These are phyloP conservation scores for Thozetella sp. DNA, from an alignment of 495 filamentous ascomycete genomes.

Conservation along the genomic window DNA sequence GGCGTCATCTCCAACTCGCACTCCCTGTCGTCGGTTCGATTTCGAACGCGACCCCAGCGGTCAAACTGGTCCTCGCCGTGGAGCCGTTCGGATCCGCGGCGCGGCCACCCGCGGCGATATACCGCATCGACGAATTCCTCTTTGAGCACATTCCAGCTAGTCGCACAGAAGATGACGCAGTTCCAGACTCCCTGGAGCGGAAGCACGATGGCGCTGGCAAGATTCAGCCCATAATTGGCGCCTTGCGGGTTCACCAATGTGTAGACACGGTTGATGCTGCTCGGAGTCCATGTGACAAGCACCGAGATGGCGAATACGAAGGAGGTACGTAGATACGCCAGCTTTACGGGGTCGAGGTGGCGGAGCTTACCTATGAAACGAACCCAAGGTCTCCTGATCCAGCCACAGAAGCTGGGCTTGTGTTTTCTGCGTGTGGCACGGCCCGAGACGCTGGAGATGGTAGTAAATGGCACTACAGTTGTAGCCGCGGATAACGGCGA, in stretches of 20 bases:
- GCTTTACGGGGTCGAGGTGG: conserved; percentile 61
- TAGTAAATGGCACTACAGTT: conserved; percentile 14
- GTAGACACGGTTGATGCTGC: conserved; percentile 76
- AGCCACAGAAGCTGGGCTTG: conserved; percentile 3
- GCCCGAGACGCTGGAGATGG: conserved; percentile 19
- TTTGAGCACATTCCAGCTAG: conserved; percentile 40
- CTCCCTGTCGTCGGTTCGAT: neutral
- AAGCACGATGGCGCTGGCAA: conserved; percentile 72
- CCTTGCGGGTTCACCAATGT: conserved; percentile 58
- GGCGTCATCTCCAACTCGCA: neutral
- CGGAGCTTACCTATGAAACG: conserved; percentile 26
- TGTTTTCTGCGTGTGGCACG: conserved; percentile 10
- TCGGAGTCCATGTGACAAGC: conserved; percentile 83
- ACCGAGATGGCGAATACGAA: conserved; percentile 81
- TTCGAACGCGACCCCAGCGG: conserved; percentile 2
- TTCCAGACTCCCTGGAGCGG: conserved; percentile 89
- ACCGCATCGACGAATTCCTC: conserved; percentile 20
- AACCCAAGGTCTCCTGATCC: conserved; percentile 17
- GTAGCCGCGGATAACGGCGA: neutral
- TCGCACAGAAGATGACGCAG: conserved; percentile 73
- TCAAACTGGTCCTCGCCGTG: conserved; percentile 6
- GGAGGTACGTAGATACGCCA: conserved; percentile 78
- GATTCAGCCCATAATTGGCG: conserved; percentile 67
- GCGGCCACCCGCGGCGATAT: neutral
- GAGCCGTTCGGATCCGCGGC: conserved; percentile 7